phyloP scores from a whole-genome alignment of 208 protist genomes.

The Novymonas esmeraldas region DNA sequence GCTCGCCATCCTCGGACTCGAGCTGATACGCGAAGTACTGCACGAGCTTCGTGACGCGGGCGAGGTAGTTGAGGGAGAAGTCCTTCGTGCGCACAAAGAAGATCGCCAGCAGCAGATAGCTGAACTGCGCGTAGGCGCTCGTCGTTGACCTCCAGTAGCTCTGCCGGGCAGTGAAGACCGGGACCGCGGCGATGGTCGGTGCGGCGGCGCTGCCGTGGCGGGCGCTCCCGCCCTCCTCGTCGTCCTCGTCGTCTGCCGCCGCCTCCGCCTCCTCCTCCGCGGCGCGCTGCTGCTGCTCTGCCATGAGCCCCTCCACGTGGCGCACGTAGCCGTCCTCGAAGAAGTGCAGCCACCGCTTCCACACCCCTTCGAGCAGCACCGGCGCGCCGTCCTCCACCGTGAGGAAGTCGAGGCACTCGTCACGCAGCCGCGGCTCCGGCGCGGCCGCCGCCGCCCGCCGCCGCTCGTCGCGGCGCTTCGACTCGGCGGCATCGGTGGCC shows the following conservation, averaged over 20 bases:
- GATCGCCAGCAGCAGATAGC: conserved; percentile 35
- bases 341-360: conserved; percentile 33
- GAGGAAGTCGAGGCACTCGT: conserved; percentile 44
- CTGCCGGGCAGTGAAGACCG: conserved; percentile 19
- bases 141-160: conserved; percentile 26
- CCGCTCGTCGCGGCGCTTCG: background rate
- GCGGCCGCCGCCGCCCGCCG: background rate
- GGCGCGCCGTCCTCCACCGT: conserved; percentile 34
- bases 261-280: background rate
- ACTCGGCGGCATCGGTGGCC: background rate
- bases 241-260: conserved; percentile 4
- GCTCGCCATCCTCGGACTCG: conserved; percentile 16
- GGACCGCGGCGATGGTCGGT: conserved; percentile 7
- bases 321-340: conserved; percentile 31
- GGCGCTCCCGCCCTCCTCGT: background rate
- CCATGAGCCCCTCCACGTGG: conserved; percentile 20
- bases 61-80: conserved; percentile 50
- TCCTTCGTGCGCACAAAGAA: conserved; percentile 45
- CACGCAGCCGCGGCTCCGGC: conserved; percentile 19
- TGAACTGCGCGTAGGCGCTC: conserved; percentile 53
- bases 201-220: background rate
- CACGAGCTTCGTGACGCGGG: conserved; percentile 48
- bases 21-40: conserved; percentile 41
- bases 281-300: conserved; percentile 4
- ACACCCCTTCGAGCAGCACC: conserved; percentile 25